These are phyloP conservation scores for Protomyces gravidus DNA, from an alignment of 1,139 yeast genomes.

Conservation along the genomic window DNA sequence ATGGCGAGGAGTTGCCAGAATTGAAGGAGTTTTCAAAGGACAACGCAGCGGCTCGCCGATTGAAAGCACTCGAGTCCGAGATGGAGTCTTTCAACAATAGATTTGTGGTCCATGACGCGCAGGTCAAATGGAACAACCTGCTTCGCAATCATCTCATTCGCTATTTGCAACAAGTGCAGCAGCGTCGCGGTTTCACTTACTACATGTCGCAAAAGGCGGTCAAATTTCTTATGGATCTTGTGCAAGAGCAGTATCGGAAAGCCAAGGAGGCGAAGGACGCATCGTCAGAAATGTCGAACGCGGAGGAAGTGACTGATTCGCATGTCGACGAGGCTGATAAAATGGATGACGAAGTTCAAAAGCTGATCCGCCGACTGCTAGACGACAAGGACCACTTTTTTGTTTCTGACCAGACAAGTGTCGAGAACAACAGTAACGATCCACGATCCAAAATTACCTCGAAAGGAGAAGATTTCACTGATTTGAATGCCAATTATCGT, in stretches of 20 bases:
- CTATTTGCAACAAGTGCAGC: conserved; percentile 58
- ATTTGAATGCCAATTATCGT: conserved; percentile 44
- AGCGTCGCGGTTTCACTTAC: conserved; percentile 55
- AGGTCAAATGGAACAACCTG: conserved; percentile 71
- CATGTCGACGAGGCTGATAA: conserved; percentile 7
- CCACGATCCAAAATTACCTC: neutral
- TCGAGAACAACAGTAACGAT: neutral
- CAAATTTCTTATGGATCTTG: conserved; percentile 56
- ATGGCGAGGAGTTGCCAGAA: neutral
- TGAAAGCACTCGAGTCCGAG: conserved; percentile 5
- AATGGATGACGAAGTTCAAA: conserved; percentile 30
- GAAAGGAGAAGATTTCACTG: conserved; percentile 4
- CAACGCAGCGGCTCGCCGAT: neutral
- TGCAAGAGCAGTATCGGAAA: conserved; percentile 36
- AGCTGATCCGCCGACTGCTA: conserved; percentile 32
- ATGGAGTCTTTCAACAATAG: conserved; percentile 56
- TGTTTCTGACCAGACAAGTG: conserved; percentile 29
- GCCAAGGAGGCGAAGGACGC: conserved; percentile 27
- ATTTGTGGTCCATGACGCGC: conserved; percentile 71
- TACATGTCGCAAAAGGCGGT: conserved; percentile 70
- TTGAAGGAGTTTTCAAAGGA: neutral
- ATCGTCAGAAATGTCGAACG: conserved; percentile 27
- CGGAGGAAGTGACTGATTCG: neutral
- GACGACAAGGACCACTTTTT: conserved; percentile 31
- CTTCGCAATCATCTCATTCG: conserved; percentile 59